Conservation (phyloP, 1,284 basidiomycete species). For the Apiotrichum porosum region DNA sequence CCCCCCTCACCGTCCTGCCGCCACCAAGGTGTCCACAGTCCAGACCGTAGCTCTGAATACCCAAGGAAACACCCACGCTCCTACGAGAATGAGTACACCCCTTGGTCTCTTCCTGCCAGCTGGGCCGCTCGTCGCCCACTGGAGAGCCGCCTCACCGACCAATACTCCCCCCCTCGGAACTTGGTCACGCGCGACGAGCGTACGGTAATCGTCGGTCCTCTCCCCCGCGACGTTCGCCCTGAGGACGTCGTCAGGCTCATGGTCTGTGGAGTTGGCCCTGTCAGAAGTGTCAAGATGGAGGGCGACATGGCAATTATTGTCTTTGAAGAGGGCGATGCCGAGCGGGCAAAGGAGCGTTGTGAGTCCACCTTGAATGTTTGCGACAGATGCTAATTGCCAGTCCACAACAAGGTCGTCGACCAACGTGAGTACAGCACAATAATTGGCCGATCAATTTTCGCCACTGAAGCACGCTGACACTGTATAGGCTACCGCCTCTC, state of each 20-base stretch:
- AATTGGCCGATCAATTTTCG: background rate
- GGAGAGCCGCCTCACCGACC: background rate
- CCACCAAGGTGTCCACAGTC: too few species aligned
- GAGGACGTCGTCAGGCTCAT: background rate
- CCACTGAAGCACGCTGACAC: background rate
- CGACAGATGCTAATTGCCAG: background rate
- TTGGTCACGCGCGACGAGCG: background rate
- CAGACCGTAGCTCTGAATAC: too few species aligned
- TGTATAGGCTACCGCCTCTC: background rate
- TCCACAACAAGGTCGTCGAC: background rate
- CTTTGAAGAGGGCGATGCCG: background rate
- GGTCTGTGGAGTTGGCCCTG: background rate
- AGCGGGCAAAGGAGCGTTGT: background rate
- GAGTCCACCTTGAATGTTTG: background rate
- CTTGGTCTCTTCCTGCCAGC: too few species aligned
- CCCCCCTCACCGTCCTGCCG: too few species aligned
- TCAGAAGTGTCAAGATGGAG: background rate
- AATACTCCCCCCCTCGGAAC: background rate
- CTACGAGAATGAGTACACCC: too few species aligned
- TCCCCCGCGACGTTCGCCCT: background rate
- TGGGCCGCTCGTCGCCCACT: too few species aligned
- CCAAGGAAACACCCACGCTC: too few species aligned
- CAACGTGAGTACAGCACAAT: background rate
- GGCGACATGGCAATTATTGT: background rate
- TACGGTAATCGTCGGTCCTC: too few species aligned